A percentile compares a stretch with the other conserved stretches of the same genome.
phyloP scores from a whole-genome alignment of 108 stramenopile genomes.

The Nitzschia palea region DNA sequence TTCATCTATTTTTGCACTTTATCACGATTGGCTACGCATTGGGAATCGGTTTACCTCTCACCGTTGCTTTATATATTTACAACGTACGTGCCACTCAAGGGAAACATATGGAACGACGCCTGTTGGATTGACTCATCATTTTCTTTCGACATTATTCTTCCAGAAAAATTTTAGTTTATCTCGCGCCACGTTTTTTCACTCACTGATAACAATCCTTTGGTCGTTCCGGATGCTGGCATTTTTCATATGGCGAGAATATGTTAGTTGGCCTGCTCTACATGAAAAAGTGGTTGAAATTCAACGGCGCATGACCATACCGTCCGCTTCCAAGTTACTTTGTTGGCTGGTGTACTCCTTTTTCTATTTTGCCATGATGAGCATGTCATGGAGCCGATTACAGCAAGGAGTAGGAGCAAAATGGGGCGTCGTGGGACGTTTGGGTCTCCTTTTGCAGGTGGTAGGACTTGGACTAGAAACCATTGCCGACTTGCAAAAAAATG shows the following conservation, averaged over 20 bases:
- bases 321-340: conserved; percentile 34
- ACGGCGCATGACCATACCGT: conserved; percentile 27
- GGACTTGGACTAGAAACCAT: conserved; percentile 57
- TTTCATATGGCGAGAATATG: conserved; percentile 50
- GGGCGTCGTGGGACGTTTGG: conserved; percentile 35
- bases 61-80: conserved; percentile 28
- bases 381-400: conserved; percentile 40
- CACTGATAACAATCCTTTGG: conserved; percentile 49
- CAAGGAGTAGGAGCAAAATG: conserved; percentile 17
- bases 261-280: conserved; percentile 59
- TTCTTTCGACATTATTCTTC: background rate
- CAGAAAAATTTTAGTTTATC: conserved; percentile 12
- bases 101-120: background rate
- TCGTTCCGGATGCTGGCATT: conserved; percentile 43
- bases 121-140: background rate
- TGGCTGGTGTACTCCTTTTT: conserved; percentile 54
- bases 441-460: conserved; percentile 33
- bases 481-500: conserved; percentile 57
- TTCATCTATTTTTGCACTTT: conserved; percentile 61
- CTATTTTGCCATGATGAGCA: conserved; percentile 42
- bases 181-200: conserved; percentile 35
- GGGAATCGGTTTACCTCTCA: conserved; percentile 43
- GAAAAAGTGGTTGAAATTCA: conserved; percentile 37
- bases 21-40: conserved; percentile 60
- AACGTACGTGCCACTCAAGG: conserved; percentile 15